phyloP scores from a whole-genome alignment of 768 basidiomycete species.

The Phylloporus arenicola region DNA sequence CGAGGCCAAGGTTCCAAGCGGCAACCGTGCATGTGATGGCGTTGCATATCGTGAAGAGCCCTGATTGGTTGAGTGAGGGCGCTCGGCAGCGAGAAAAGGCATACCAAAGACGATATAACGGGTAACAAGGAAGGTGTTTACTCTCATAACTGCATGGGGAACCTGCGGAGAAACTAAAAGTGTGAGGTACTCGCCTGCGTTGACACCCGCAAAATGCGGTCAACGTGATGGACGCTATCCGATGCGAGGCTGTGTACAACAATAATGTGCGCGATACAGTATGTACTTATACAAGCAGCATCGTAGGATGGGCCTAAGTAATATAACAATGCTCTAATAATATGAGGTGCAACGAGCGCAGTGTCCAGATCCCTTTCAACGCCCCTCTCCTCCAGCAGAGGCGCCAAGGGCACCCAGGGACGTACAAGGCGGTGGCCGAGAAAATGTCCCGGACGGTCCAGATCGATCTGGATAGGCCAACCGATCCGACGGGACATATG shows the following conservation, averaged over 20 bases:
- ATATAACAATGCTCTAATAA: slow-evolving; percentile 11
- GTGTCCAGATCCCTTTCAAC: slow-evolving; percentile 2
- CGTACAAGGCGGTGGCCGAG: slow-evolving; percentile 31
- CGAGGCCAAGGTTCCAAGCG: slow-evolving; percentile 62
- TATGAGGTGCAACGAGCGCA: background rate
- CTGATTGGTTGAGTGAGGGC: slow-evolving; percentile 30
- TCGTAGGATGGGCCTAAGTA: too few species aligned
- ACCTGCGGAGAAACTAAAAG: slow-evolving; percentile 9
- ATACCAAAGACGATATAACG: slow-evolving; percentile 62
- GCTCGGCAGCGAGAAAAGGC: background rate
- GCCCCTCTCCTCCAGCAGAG: slow-evolving; percentile 6
- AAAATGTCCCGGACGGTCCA: slow-evolving; percentile 33
- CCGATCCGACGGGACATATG: slow-evolving; percentile 43
- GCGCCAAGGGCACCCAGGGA: background rate
- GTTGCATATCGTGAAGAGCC: slow-evolving; percentile 56
- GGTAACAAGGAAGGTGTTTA: slow-evolving; percentile 38
- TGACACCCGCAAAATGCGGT: background rate
- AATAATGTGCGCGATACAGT: background rate
- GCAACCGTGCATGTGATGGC: slow-evolving; percentile 60
- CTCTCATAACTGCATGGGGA: slow-evolving; percentile 33
- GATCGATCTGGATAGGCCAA: slow-evolving; percentile 8
- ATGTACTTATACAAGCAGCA: background rate
- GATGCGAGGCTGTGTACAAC: slow-evolving; percentile 17
- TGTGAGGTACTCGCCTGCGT: slow-evolving; percentile 1
- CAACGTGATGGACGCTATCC: slow-evolving; percentile 7